phyloP scores from a whole-genome alignment of 208 protist species.

The Trypanosoma cruzi region DNA sequence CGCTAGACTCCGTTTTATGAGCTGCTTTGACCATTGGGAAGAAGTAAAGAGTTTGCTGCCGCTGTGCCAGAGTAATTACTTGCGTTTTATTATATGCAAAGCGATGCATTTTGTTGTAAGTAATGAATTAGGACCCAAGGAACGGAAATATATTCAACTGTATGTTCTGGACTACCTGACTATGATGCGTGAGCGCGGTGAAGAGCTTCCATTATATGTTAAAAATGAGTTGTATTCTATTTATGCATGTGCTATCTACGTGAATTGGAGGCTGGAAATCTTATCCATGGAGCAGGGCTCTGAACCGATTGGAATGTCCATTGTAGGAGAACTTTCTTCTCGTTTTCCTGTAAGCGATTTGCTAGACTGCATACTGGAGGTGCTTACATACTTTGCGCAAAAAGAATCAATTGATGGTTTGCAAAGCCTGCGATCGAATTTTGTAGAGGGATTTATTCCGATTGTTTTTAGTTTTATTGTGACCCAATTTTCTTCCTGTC shows the following conservation, averaged over 20 bases:
- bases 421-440: conserved; percentile 41
- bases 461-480: conserved; percentile 62
- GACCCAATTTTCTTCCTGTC: conserved; percentile 26
- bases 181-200: conserved; percentile 32
- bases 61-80: conserved; percentile 54
- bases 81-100: conserved; percentile 85
- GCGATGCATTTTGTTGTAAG: conserved; percentile 84
- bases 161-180: conserved; percentile 69
- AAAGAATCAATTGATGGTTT: conserved; percentile 54
- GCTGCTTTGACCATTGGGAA: conserved; percentile 84
- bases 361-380: conserved; percentile 78
- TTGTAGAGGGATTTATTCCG: conserved; percentile 59
- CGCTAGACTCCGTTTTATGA: conserved; percentile 73
- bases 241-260: conserved; percentile 68
- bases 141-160: conserved; percentile 65
- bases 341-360: conserved; percentile 56
- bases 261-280: conserved; percentile 74
- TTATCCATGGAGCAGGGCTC: conserved; percentile 34
- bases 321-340: conserved; percentile 46
- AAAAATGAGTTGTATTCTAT: conserved; percentile 70
- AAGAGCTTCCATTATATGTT: conserved; percentile 61
- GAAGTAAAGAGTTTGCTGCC: conserved; percentile 58
- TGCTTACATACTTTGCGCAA: conserved; percentile 66
- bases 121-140: conserved; percentile 85
- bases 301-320: conserved; percentile 27